These are phyloP conservation scores for Apiotrichum mycotoxinovorans DNA, from an alignment of 1,284 basidiomycete species.

Conservation along the genomic window DNA sequence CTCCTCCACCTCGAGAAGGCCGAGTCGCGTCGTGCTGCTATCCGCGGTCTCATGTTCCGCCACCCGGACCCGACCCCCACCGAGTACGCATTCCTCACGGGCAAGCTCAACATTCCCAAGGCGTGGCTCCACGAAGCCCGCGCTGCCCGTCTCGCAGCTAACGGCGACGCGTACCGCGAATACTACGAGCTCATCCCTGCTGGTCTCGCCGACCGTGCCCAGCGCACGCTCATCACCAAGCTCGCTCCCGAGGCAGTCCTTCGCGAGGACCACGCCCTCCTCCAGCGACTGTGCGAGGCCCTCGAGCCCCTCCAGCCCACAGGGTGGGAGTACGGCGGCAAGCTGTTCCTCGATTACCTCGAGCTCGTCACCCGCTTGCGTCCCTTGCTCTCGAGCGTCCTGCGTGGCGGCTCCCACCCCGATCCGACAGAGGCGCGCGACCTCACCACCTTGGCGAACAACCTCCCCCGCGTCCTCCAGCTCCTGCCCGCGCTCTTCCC, in stretches of 20 bases:
- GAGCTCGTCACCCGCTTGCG: constrained; percentile 32
- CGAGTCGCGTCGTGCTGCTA: constrained; percentile 67
- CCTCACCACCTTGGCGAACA: constrained; percentile 60
- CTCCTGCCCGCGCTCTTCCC: constrained; percentile 64
- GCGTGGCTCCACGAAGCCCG: constrained; percentile 76
- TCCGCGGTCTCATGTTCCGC: constrained; percentile 75
- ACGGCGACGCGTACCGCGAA: constrained; percentile 66
- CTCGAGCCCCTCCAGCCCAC: constrained; percentile 64
- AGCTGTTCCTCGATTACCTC: constrained; percentile 44
- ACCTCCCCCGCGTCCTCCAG: constrained; percentile 64
- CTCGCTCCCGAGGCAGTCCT: constrained; percentile 89
- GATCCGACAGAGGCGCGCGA: constrained; percentile 50
- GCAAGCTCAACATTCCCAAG: constrained; percentile 72
- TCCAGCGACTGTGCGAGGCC: constrained; percentile 68
- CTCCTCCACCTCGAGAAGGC: constrained; percentile 80
- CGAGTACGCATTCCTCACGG: constrained; percentile 69
- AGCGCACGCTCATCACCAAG: constrained; percentile 72
- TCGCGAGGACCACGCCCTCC: constrained; percentile 67
- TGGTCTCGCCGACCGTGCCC: constrained; percentile 67
- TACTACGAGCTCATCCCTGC: constrained; percentile 75
- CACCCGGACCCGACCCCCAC: constrained; percentile 66
- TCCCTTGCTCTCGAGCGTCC: constrained; percentile 29
- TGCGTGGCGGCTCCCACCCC: constrained; percentile 22
- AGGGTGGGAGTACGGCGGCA: constrained; percentile 74
- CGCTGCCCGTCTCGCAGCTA: constrained; percentile 30